These are phyloP conservation scores for Chlamydomonas urium DNA, from an alignment of 139 green algal genomes.

Conservation along the genomic window DNA sequence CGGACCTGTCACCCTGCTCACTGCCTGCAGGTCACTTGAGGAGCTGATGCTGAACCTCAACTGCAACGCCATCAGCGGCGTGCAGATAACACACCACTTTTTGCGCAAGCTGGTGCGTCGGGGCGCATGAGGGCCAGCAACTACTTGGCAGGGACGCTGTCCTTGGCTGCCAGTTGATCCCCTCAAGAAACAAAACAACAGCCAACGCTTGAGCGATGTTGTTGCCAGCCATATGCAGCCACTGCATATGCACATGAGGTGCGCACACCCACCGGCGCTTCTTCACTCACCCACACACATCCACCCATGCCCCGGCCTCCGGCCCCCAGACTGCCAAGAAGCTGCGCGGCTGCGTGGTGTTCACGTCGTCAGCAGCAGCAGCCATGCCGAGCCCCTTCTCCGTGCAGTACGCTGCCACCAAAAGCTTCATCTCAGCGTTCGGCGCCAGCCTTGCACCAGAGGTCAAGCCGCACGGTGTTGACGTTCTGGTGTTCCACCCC, in stretches of 20 bases:
- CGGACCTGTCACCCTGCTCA: too few species aligned
- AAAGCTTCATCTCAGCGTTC: slow-evolving; percentile 86
- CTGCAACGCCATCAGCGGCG: slow-evolving; percentile 83
- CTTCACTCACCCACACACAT: too few species aligned
- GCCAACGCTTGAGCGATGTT: too few species aligned
- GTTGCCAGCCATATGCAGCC: too few species aligned
- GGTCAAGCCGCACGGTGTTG: slow-evolving; percentile 80
- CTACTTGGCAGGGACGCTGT: too few species aligned
- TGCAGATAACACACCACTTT: slow-evolving; percentile 90
- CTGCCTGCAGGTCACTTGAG: slow-evolving; percentile 65
- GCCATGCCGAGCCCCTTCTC: slow-evolving; percentile 83
- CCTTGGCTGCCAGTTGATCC: too few species aligned
- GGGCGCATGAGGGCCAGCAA: too few species aligned
- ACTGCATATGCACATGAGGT: too few species aligned
- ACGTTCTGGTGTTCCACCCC: slow-evolving; percentile 92
- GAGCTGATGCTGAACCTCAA: slow-evolving; percentile 81
- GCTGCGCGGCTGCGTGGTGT: slow-evolving; percentile 83
- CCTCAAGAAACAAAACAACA: too few species aligned
- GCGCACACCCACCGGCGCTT: too few species aligned
- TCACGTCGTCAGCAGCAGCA: slow-evolving; percentile 81
- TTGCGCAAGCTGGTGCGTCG: slow-evolving; percentile 74
- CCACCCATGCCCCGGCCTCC: too few species aligned
- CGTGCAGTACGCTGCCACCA: slow-evolving; percentile 27
- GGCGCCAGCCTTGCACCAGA: slow-evolving; percentile 73
- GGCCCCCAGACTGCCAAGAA: slow-evolving; percentile 39